phyloP scores from a whole-genome alignment of 176 grass and related monocot genomes.

The Zea luxurians region DNA sequence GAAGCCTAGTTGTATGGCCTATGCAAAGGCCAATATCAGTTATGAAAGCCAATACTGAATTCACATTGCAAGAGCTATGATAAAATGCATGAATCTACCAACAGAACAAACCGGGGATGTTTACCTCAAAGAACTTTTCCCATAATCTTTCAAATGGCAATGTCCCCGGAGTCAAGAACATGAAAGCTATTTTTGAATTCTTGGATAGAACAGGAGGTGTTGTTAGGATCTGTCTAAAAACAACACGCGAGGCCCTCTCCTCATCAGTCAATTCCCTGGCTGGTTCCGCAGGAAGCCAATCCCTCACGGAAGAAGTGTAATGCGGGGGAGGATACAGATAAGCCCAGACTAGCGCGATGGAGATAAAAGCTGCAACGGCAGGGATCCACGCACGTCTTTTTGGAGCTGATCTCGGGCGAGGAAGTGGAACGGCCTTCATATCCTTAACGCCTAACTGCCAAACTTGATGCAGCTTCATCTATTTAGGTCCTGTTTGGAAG shows the following conservation, averaged over 20 bases:
- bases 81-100: background rate
- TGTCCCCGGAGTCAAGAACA: constrained; percentile 82
- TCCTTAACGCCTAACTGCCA: constrained; percentile 55
- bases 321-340: constrained; percentile 73
- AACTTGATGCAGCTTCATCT: constrained; percentile 64
- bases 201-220: constrained; percentile 45
- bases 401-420: constrained; percentile 37
- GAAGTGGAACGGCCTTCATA: constrained; percentile 37
- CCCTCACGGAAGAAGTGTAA: constrained; percentile 53
- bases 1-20: background rate
- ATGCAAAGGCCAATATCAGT: background rate
- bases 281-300: constrained; percentile 68
- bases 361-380: constrained; percentile 54
- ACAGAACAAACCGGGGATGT: background rate
- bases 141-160: constrained; percentile 93
- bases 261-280: constrained; percentile 67
- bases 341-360: constrained; percentile 52
- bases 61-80: background rate
- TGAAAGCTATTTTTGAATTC: constrained; percentile 75
- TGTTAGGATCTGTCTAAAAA: constrained; percentile 67
- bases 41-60: background rate
- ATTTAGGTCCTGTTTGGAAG: background rate
- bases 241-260: constrained; percentile 63
- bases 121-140: constrained; percentile 86
- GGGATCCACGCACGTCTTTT: constrained; percentile 54